Evolutionary conservation across 805 yeast species (phyloP).

Genomic region (Suhomyces faveliae): DNA sequence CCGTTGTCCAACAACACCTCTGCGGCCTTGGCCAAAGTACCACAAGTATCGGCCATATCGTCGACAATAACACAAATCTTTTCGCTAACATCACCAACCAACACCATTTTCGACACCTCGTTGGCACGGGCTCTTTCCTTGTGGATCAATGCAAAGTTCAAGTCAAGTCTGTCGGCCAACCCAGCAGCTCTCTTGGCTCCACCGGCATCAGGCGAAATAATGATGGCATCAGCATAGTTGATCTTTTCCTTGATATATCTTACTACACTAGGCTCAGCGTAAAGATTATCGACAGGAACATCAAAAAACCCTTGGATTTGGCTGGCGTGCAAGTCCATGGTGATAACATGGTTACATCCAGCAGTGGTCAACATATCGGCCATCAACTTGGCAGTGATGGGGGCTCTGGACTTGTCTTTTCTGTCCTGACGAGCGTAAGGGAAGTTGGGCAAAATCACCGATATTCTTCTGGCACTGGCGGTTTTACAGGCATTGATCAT

Average conservation of each 20-base stretch:
- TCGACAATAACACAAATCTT: slow-evolving; percentile 78
- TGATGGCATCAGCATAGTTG: slow-evolving; percentile 60
- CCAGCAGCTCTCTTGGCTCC: slow-evolving; percentile 91
- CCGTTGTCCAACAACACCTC: slow-evolving; percentile 66
- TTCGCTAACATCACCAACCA: slow-evolving; percentile 79
- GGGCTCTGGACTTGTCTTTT: slow-evolving; percentile 82
- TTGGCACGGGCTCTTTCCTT: slow-evolving; percentile 83
- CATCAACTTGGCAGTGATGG: slow-evolving; percentile 80
- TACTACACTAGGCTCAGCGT: slow-evolving; percentile 81
- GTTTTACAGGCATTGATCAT: slow-evolving; percentile 82
- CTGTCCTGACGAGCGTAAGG: slow-evolving; percentile 90
- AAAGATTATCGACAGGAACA: slow-evolving; percentile 79
- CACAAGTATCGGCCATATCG: slow-evolving; percentile 91
- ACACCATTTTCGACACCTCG: slow-evolving; percentile 80
- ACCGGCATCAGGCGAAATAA: slow-evolving; percentile 87
- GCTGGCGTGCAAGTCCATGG: slow-evolving; percentile 87
- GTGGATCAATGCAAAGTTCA: slow-evolving; percentile 80
- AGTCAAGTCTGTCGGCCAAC: slow-evolving; percentile 73
- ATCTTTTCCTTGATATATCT: slow-evolving; percentile 67
- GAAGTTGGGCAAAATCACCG: slow-evolving; percentile 79
- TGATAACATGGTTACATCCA: slow-evolving; percentile 82
- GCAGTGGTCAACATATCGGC: slow-evolving; percentile 82
- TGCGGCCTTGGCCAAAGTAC: slow-evolving; percentile 80
- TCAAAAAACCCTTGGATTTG: slow-evolving; percentile 86
- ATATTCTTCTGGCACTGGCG: slow-evolving; percentile 79